A percentile compares a stretch with the other conserved stretches of the same genome.
Evolutionary conservation across 306 rosid genomes (phyloP).

Genomic region (Erythrophleum fordii): DNA sequence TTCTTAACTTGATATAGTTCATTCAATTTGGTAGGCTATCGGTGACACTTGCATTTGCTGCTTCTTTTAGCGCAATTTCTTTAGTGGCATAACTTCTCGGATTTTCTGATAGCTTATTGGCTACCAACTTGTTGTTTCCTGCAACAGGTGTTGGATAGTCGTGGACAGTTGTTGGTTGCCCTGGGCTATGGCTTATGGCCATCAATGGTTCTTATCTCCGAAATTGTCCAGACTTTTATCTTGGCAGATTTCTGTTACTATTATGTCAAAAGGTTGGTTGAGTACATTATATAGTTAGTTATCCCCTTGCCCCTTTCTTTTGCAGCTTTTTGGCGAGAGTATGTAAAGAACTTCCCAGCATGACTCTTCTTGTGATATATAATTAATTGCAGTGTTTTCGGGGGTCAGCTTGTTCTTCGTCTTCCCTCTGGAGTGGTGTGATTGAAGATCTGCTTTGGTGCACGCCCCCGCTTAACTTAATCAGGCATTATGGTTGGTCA

Average conservation of each 20-base stretch:
- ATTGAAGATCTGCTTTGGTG: constrained; percentile 41
- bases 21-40: not conserved
- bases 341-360: not conserved
- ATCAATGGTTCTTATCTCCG: constrained; percentile 97
- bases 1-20: constrained; percentile 4
- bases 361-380: constrained; percentile 26
- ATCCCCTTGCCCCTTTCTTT: constrained; percentile 1
- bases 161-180: constrained; percentile 96
- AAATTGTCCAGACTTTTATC: constrained; percentile 97
- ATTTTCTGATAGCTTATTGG: not conserved
- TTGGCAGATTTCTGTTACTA: constrained; percentile 98
- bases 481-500: constrained; percentile 52
- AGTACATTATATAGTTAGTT: not conserved
- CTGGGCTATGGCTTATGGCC: constrained; percentile 99
- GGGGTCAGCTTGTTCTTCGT: constrained; percentile 97
- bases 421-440: constrained; percentile 99
- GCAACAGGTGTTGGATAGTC: constrained; percentile 84
- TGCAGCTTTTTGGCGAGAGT: constrained; percentile 2
- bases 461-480: constrained; percentile 38
- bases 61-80: not conserved
- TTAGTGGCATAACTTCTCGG: constrained; percentile 2
- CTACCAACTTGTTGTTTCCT: constrained; percentile 31
- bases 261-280: constrained; percentile 83
- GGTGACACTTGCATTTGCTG: not conserved
- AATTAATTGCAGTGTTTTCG: constrained; percentile 76